Conservation (phyloP, 148 eudicot species). For the Chenopodium berlandieri region DNA sequence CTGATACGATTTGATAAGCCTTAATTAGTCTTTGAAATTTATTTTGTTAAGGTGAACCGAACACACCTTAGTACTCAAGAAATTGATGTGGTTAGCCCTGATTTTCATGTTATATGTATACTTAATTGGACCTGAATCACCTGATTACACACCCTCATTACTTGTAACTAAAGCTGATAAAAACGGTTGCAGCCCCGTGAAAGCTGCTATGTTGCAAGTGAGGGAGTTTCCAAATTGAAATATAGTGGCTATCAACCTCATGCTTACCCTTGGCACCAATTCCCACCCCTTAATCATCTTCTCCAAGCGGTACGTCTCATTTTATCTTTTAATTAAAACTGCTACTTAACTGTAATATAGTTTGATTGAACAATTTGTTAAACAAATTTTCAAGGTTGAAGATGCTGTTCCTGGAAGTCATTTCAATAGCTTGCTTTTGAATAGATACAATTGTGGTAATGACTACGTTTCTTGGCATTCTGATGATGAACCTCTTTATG, state of each 20-base stretch:
- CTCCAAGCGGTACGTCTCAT: conserved; percentile 43
- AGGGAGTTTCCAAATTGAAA: conserved; percentile 49
- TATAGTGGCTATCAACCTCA: conserved; percentile 88
- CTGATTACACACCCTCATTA: no score
- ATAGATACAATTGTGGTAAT: conserved; percentile 77
- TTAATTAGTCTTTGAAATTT: no score
- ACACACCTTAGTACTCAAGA: no score
- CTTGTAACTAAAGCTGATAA: no score
- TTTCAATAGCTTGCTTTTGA: conserved; percentile 78
- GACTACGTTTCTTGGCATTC: conserved; percentile 95
- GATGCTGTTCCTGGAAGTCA: conserved; percentile 70
- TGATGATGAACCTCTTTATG: conserved; percentile 88
- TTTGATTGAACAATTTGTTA: no score
- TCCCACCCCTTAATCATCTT: conserved; percentile 64
- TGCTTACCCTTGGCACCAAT: conserved; percentile 76
- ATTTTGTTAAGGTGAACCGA: no score
- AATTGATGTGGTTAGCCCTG: no score
- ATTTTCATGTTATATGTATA: no score
- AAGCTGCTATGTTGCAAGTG: conserved; percentile 70
- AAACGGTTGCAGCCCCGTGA: conserved; percentile 71
- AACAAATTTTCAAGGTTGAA: neutral
- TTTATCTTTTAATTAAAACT: no score
- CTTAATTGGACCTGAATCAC: no score
- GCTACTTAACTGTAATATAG: no score
- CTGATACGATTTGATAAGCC: no score